phyloP scores from a whole-genome alignment of 192 early-diverging fungal genomes.

The Backusella australiensis region DNA sequence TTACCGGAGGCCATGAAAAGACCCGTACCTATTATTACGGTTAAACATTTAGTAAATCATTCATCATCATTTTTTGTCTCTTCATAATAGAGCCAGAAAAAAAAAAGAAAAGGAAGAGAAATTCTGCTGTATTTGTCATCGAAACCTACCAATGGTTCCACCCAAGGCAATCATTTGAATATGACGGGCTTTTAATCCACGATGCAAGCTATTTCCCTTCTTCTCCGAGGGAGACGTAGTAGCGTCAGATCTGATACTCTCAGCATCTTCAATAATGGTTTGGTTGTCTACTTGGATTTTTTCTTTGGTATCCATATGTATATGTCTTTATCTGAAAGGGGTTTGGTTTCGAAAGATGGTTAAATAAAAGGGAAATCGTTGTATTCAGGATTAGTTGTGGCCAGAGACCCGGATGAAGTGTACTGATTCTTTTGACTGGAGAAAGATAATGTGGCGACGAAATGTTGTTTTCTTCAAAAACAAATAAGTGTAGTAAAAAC shows the following conservation, averaged over 20 bases:
- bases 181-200: constrained; percentile 34
- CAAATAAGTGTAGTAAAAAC: not conserved
- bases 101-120: not conserved
- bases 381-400: constrained; percentile 14
- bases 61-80: not conserved
- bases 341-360: not conserved
- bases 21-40: constrained; percentile 53
- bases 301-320: constrained; percentile 1
- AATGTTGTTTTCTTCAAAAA: not conserved
- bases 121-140: not conserved
- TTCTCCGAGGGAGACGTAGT: not conserved
- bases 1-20: constrained; percentile 73
- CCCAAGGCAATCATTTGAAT: constrained; percentile 40
- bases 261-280: not conserved
- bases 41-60: not conserved
- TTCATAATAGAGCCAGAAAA: not conserved
- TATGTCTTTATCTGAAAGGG: not conserved
- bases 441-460: not conserved
- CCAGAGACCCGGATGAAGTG: constrained; percentile 26
- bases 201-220: not conserved
- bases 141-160: constrained; percentile 44
- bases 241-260: constrained; percentile 1
- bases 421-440: not conserved
- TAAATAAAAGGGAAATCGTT: not conserved
- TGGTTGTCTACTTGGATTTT: constrained; percentile 2